Base-by-base conservation (phyloP, 768 basidiomycete genomes). In the Psilocybe tampanensis region DNA sequence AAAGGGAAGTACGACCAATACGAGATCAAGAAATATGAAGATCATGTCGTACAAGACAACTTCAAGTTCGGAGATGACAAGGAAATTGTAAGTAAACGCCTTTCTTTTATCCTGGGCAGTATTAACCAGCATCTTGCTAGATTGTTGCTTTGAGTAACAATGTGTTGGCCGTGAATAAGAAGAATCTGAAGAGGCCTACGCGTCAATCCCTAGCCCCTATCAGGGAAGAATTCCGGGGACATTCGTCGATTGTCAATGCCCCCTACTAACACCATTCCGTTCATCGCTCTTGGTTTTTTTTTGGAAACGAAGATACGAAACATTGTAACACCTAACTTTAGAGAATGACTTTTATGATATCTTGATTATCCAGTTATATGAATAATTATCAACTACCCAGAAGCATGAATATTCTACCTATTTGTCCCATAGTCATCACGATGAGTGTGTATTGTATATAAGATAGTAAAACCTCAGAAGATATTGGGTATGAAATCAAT, bases 1-100 rank as follows among this genome's bases (percentile, higher is more conserved):
- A 88, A 88, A 72, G 97, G 97, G 52, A 83, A 85, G 48, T 79
- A 90, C 42, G 92, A 94, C 73, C 90, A 90, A 70, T 98, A 98
- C 67, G 94, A 96, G 66, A 95, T 98, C 78, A 95, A 95, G 82
- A 89, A 89, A 70, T 98, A 97, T 69, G 90, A 94, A 66, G 94
- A 96, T 65, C 80, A 84, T 44, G 95, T 98, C 56, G 95, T 98
- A 0, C 95, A 97, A 61, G 97, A 99, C 72, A 93, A 90, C 74
- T 99, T 99, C 86, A 92, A 89, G 74, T 98, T 95, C 68, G 96
- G 95, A 13, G 93, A 96, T 65, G 95, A 98, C 74, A 92, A 94
- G 67, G 89, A 98, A 69, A 98, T 99, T 68, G 94, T 94, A 65
- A 67, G 91, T 78, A 29, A 34, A 18, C 23, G 23, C 26, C 9